A percentile compares a stretch with the other conserved stretches of the same genome.
These are phyloP conservation scores for Fusarium fujikuroi DNA, from an alignment of 2,329 filamentous ascomycete genomes.

Conservation along the genomic window DNA sequence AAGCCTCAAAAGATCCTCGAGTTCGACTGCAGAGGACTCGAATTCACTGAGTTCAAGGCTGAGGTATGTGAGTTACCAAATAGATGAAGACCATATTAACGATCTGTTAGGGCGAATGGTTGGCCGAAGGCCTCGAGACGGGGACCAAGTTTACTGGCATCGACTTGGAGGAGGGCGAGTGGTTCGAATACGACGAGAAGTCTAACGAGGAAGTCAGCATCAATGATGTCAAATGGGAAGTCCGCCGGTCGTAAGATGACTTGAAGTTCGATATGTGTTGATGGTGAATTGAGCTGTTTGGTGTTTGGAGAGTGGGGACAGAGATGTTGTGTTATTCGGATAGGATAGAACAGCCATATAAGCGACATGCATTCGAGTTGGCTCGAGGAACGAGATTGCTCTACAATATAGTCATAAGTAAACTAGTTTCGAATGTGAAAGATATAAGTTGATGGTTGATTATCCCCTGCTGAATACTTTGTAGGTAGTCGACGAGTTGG, in stretches of 20 bases:
- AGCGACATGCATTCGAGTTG: background rate
- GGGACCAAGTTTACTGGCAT: slow-evolving; percentile 83
- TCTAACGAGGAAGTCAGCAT: slow-evolving; percentile 90
- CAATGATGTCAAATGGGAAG: slow-evolving; percentile 88
- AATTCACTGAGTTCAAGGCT: slow-evolving; percentile 89
- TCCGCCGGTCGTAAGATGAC: slow-evolving; percentile 71
- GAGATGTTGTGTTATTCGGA: background rate
- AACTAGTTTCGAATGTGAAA: background rate
- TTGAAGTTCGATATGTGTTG: background rate
- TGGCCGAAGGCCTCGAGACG: slow-evolving; percentile 83
- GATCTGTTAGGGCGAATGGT: slow-evolving; percentile 81
- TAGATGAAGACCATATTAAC: background rate
- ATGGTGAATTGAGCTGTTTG: background rate
- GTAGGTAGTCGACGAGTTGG: background rate
- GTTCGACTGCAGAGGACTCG: slow-evolving; percentile 92
- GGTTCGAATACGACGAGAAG: slow-evolving; percentile 99
- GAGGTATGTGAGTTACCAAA: slow-evolving; percentile 67
- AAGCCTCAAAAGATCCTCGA: slow-evolving; percentile 84
- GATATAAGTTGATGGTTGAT: background rate
- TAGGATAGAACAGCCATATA: background rate
- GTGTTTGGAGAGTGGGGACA: background rate
- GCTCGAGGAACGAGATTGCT: background rate
- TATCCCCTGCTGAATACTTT: background rate
- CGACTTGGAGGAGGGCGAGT: slow-evolving; percentile 89
- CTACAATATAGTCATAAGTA: background rate